These are phyloP conservation scores for Coemansia sp. DNA, from an alignment of 192 early-diverging fungal genomes.

Conservation along the genomic window DNA sequence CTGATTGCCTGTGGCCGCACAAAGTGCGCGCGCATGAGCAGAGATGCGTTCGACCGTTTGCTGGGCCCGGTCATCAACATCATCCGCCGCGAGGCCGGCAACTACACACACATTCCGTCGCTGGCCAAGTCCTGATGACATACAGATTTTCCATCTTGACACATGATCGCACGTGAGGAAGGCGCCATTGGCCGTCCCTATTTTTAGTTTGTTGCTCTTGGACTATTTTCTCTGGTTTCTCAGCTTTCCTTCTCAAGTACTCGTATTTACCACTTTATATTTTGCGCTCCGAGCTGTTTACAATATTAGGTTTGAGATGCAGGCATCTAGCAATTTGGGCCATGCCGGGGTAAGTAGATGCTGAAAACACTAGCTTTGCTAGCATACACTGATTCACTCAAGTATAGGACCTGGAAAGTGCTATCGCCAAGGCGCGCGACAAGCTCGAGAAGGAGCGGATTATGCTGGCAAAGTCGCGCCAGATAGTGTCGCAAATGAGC, in stretches of 20 bases:
- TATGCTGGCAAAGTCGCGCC: conserved; percentile 69
- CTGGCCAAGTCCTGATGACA: conserved; percentile 5
- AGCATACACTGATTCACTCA: background rate
- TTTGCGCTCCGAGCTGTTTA: background rate
- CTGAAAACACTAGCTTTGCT: background rate
- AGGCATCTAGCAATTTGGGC: conserved; percentile 37
- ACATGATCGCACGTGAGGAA: background rate
- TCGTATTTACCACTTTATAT: background rate
- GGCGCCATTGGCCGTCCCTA: background rate
- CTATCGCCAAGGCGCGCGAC: conserved; percentile 67
- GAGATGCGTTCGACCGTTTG: conserved; percentile 92
- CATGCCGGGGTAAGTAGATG: conserved; percentile 46
- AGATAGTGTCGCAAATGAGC: conserved; percentile 68
- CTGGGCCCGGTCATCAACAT: conserved; percentile 95
- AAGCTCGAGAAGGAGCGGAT: conserved; percentile 75
- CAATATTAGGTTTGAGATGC: conserved; percentile 19
- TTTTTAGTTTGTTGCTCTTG: background rate
- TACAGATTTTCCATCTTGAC: background rate
- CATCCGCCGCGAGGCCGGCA: conserved; percentile 89
- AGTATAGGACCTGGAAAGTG: conserved; percentile 58
- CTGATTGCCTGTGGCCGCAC: conserved; percentile 82
- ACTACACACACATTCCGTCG: conserved; percentile 69
- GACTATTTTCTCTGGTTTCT: background rate
- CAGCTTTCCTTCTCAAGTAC: background rate
- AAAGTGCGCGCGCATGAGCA: conserved; percentile 94